These are phyloP conservation scores for Tilletiaria anomala DNA, from an alignment of 1,284 basidiomycete species.

Conservation along the genomic window DNA sequence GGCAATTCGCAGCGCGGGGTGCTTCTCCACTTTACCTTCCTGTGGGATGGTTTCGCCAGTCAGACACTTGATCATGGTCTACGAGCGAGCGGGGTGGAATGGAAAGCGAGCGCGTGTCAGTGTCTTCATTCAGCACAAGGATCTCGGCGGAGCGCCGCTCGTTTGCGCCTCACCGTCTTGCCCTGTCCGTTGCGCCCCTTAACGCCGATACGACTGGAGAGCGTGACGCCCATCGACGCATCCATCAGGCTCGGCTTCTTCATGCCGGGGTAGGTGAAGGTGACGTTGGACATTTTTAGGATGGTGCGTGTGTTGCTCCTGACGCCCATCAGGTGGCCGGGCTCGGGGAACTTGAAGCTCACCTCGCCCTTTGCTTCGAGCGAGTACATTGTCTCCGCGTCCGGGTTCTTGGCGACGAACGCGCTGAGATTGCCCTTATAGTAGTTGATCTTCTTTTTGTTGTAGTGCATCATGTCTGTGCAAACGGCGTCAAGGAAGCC, in stretches of 20 bases:
- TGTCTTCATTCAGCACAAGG: too few species aligned
- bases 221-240: constrained; percentile 78
- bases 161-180: too few species aligned
- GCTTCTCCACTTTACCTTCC: constrained; percentile 85
- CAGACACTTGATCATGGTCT: constrained; percentile 89
- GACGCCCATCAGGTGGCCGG: constrained; percentile 92
- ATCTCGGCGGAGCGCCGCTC: too few species aligned
- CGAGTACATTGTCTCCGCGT: constrained; percentile 94
- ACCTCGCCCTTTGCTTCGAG: constrained; percentile 74
- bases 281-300: constrained; percentile 79
- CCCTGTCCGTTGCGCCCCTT: constrained; percentile 39
- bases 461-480: constrained; percentile 97
- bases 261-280: constrained; percentile 86
- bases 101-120: too few species aligned
- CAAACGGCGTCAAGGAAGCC: constrained; percentile 94
- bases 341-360: constrained; percentile 91
- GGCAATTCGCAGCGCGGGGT: constrained; percentile 85
- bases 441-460: constrained; percentile 87
- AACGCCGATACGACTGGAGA: constrained; percentile 48
- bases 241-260: constrained; percentile 66
- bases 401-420: constrained; percentile 81
- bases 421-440: constrained; percentile 85
- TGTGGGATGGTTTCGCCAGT: constrained; percentile 91
- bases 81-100: too few species aligned
- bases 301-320: constrained; percentile 92